Conservation (phyloP, 768 basidiomycete genomes). For the Tremella yokohamensis region DNA sequence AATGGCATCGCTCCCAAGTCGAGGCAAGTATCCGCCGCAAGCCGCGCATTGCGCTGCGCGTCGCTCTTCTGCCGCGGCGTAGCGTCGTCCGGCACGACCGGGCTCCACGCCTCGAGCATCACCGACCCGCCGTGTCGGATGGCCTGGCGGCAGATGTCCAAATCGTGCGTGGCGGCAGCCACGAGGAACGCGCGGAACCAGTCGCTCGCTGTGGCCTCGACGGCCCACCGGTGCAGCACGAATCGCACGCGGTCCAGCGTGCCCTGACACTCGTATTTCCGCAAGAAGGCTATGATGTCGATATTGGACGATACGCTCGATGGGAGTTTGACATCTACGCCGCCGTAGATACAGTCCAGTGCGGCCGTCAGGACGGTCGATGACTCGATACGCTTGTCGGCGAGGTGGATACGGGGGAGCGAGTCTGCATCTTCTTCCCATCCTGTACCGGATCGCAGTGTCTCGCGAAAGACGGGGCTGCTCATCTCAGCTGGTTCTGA, state of each 20-base stretch:
- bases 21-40: no score
- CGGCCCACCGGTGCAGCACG: slow-evolving; percentile 2
- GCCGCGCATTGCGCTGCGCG: no score
- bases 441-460: background rate
- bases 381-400: background rate
- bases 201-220: no score
- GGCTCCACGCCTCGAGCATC: no score
- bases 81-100: no score
- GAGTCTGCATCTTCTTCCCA: background rate
- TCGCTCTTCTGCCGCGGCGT: no score
- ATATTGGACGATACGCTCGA: background rate
- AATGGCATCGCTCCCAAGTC: no score
- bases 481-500: background rate
- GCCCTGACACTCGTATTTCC: slow-evolving; percentile 4
- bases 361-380: background rate
- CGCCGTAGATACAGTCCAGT: background rate
- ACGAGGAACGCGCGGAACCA: no score
- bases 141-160: no score
- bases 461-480: slow-evolving; percentile 2
- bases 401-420: background rate
- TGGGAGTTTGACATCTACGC: background rate
- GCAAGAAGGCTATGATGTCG: background rate
- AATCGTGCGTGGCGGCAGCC: no score
- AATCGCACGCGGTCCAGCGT: background rate
- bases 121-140: no score